Evolutionary conservation across 2,329 filamentous ascomycete species (phyloP), one percentile per base, ranked within the genome.

Genomic region (Metarhizium album): DNA sequence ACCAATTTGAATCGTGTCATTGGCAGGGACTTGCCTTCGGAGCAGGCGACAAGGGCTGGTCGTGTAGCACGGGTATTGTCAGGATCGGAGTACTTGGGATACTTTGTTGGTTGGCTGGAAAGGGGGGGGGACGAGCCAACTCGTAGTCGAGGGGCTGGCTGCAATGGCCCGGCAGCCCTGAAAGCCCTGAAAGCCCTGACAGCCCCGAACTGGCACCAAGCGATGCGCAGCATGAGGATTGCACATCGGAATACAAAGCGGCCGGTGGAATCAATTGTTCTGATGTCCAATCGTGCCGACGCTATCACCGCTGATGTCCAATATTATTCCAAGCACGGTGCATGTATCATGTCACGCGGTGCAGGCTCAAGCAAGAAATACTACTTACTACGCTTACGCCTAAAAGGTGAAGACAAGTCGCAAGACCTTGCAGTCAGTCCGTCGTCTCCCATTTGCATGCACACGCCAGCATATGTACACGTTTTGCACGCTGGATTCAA

Each of bases 1-100:
- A 35, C 37, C 40, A 22, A n/a, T 18, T 45, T 35, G 40, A 45
- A 24, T 45, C 40, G 29, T 27, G 47, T 49, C 47, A 49, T 49
- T 49, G 47, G 47, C 29, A 6, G n/a, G 20, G 16, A 13, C 40
- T 29, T 6, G 20, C 40, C 40, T n/a, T 24, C 40, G 40, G 40
- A 24, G 40, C 23, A 13, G 40, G 40, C 40, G 40, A 43, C 18
- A 22, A n/a, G 14, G 40, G 24, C 40, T n/a, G 14, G 40, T 13
- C 8, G 22, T 24, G 40, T 43, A 20, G 22, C 11, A 9, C 13
- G 9, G 20, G 22, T 23, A 24, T 4, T n/a, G 40, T n/a, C 20
- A 4, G 40, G 20, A 43, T 23, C 22, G 16, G 18, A 43, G 40
- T 43, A 43, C 40, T 18, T 16, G 40, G 16, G 20, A 22, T 23